Evolutionary conservation across 1,284 basidiomycete species (phyloP), one percentile per base, ranked within the genome.

Genomic region (Boletus calvinii): DNA sequence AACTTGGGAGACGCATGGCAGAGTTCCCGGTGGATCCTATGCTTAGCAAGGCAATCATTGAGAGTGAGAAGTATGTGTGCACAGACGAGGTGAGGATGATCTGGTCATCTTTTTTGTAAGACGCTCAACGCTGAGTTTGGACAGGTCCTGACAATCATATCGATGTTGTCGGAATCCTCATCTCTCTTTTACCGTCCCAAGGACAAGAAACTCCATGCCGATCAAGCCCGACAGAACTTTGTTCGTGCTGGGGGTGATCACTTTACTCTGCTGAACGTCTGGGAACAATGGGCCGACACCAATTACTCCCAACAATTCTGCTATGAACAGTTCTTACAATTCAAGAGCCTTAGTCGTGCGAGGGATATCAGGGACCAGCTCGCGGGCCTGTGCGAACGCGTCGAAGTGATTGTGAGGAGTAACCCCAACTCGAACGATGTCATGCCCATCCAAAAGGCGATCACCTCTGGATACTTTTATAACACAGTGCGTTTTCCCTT

Each of bases 21-120:
- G 97, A 99, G 69, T 99, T 99, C 72, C 96, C 96, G 6, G 92
- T 98, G 35, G 97, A 99, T 65, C 97, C 97, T 3, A 98, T 98
- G 89, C 75, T 99, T 61, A 93, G 90, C 37, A 98, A 98, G 71
- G 86, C 91, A 2, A 97, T 99, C 66, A 93, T 99, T 56, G 91
- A 93, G 35, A 95, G 92, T 64, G 97, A 98, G 69, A 81, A 88
- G 57, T 98, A 94, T 73, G 76, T 80, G n/a, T 98, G 96, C 70
- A 98, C 96, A 0, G 95, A 98, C 63, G 95, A 99, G 79, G 92
- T 92, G 63, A 54, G 77, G 6, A 36, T 20, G 30, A 51, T 29
- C 32, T 32, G 29, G 30, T 38, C 26, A 29, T 30, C 15, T 46
- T 24, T 47, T 41, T 2, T 37, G 6, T 40, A 18, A 22, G 39